Base-by-base conservation (phyloP, 2,329 filamentous ascomycete genomes). In the Pseudopithomyces maydicus region DNA sequence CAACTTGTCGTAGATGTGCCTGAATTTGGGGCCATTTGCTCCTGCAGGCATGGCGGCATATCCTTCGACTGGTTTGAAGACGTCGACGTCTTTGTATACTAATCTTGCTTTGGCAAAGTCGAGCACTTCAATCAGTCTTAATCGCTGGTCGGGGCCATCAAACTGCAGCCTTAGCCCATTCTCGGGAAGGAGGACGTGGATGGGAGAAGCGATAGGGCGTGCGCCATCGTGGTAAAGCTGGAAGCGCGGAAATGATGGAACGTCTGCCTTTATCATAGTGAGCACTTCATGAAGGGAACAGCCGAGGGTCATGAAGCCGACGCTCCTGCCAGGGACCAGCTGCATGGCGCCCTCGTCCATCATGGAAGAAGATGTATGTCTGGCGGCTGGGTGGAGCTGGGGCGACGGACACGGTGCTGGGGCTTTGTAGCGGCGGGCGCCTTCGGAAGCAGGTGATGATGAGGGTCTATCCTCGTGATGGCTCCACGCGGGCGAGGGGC, bases 131-230 rank as follows among this genome's bases (percentile, higher is more conserved):
- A 99, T 91, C 59, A 99, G 80, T 2, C 95, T 90, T 41, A 99
- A 80, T 35, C 94, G 87, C 77, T 99, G 95, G 69, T 98, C 93
- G 3, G 91, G 88, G 0, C 93, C 95, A 72, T 99, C 95, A 72
- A 99, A 99, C 41, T 91, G 91, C 52, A 99, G 80, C 12, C 94
- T 90, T 29, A 99, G 77, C 26, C 95, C 95, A 77, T 98, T 99
- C 3, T 86, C 84, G 1, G 93, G 90, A 3, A 99, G 85, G 17
- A 83, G 83, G 54, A 98, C 78, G 42, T 91, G 81, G 17, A 97
- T 85, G 0, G 92, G 91, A 26, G 91, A 85, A 32, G 82, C 82
- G 33, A 97, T 83, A 3, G 95, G 94, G 12, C 87, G 80, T 15
- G 85, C 80, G n/a, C 88, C 83, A 26, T 92, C 92, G 77, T 95